Percentiles rank a stretch among this genome's conserved stretches.
phyloP scores from a whole-genome alignment of 2,329 filamentous ascomycete genomes.

The Xylariaceae sp. region DNA sequence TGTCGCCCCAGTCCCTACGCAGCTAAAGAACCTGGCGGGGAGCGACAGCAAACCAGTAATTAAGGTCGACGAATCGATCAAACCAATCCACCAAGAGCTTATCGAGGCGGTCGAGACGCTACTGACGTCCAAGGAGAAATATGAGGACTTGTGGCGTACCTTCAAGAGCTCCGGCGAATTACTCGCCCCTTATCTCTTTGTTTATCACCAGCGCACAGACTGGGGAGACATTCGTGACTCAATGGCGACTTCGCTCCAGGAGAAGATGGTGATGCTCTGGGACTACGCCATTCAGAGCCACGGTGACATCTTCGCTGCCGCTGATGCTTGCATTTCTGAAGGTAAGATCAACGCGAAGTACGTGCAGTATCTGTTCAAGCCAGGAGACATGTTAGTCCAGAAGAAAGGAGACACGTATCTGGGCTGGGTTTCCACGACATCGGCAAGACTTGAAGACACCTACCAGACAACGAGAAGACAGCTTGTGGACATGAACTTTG shows the following conservation, averaged over 20 bases:
- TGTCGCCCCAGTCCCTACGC: neutral
- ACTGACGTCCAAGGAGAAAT: neutral
- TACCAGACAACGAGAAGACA: neutral
- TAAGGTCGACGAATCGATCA: slow-evolving; percentile 4
- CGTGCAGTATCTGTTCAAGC: neutral
- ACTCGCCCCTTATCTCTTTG: slow-evolving; percentile 2
- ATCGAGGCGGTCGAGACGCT: neutral
- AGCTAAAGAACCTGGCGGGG: neutral
- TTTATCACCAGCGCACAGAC: slow-evolving; percentile 4
- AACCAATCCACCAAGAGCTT: slow-evolving; percentile 1
- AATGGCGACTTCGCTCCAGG: neutral
- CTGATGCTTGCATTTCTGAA: neutral
- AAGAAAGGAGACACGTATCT: neutral
- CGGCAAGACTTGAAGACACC: neutral
- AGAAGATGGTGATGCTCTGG: slow-evolving; percentile 3
- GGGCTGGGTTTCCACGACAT: neutral
- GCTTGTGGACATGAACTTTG: neutral
- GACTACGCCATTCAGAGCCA: slow-evolving; percentile 3
- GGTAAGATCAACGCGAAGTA: neutral
- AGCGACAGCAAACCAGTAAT: neutral
- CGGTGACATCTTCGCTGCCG: neutral
- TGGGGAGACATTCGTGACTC: neutral
- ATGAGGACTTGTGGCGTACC: neutral
- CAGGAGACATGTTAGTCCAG: neutral
- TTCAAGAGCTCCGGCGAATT: neutral